Base-by-base conservation (phyloP, 495 filamentous ascomycete species). In the Trypethelium eluteriae region DNA sequence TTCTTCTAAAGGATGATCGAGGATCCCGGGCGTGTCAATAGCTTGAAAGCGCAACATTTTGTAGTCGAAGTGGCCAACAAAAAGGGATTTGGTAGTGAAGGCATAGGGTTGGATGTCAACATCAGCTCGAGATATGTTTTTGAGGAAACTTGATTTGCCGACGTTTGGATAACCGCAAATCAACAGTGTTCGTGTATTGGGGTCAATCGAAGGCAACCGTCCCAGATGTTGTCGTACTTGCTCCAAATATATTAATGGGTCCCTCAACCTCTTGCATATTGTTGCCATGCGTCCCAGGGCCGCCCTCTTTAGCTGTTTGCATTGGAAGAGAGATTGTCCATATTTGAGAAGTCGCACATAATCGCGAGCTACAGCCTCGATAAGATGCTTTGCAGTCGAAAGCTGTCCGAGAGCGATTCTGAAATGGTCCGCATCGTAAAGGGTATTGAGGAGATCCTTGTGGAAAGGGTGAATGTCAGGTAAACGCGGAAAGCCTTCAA, bases 111-210 rank as follows among this genome's bases (percentile, higher is more conserved):
- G 93, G 44, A 98, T 90, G 73, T 97, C 94, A 66, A 96, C 93
- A 82, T 98, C 95, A 66, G 94, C 95, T 70, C 95, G 84, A 38
- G 91, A 95, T 70, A 98, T 88, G 76, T 86, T 93, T 74, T 87
- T 88, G 71, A 98, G 77, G 80, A 98, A 98, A 65, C 89, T 93
- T 36, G 91, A 95, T 80, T 98, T 98, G 74, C 94, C 94, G 70
- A 96, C 93, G 73, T 98, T 98, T 66, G 95, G 94, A 77, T 97
- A 98, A 59, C 95, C 94, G 74, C 92, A 96, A 68, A 98, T 96
- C 69, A 98, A 79, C 38, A 98, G 84, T 2, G 95, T 98, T 49
- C 94, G 83, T 12, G 94, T 97, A 71, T 93, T 98, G 39, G 94
- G 94, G 74, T 98, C 95, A 72, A 98, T 98, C 4, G 92, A 86